Evolutionary conservation across 345 rosid species (phyloP), one percentile per base, ranked within the genome.

Genomic region (Citrus glauca): DNA sequence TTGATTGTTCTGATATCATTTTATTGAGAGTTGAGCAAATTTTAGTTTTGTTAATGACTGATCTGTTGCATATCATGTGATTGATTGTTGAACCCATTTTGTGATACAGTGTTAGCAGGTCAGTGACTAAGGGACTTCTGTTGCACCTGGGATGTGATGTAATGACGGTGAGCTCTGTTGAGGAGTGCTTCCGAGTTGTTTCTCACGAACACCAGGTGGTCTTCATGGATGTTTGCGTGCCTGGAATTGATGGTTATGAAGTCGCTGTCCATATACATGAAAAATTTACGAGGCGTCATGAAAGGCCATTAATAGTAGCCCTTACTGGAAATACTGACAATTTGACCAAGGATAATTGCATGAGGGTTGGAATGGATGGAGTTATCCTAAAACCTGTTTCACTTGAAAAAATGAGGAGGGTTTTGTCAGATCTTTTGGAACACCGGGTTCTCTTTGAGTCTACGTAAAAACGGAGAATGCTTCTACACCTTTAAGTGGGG

Each of bases 61-160:
- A 35, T 20, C 20, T 37, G 33, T 7, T 13, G 6, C 37, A 30
- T 65, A 9, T 69, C 30, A 10, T 57, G 35, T 14, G 73, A 68
- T 30, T 19, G 25, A 69, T 64, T 57, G 63, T 20, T 75, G 28
- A 70, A 64, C 25, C 38, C 78, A 59, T 64, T 71, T 65, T 71
- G 24, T 60, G 55, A 57, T 66, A 40, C 95, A 91, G 98, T 77
- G 91, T 89, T 55, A 90, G 99, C 91, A 86, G 98, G 89, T 89
- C 89, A 80, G 98, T 87, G 75, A 94, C 94, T 2, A 88, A 84
- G 78, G 97, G 91, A 70, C 98, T 97, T 74, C 92, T 97, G 56
- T 75, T 86, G 79, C 98, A 93, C 83, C 87, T 93, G 69, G 98
- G 99, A 57, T 97, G 98, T 78, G 96, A 97, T 33, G 98, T 94